Conservation (phyloP, 2,329 filamentous ascomycete species). For the Epichloe hybrida region DNA sequence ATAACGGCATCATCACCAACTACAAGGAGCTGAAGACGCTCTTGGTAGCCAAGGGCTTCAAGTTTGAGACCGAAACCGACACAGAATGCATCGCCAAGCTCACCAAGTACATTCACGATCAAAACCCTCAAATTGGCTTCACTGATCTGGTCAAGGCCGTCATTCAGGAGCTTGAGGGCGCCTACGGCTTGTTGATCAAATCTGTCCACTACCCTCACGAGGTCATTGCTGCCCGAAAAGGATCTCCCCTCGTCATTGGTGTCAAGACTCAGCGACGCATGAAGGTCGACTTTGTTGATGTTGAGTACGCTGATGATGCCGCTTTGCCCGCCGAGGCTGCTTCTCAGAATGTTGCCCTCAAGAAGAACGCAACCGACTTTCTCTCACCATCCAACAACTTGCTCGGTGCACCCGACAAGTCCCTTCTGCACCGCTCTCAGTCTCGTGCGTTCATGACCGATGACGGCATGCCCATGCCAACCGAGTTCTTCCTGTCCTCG, state of each 20-base stretch:
- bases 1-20: conserved; percentile 99
- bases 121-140: conserved; percentile 89
- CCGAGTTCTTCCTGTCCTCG: conserved; percentile 98
- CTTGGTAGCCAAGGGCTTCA: conserved; percentile 86
- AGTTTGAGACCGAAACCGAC: conserved; percentile 98
- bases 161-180: conserved; percentile 95
- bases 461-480: conserved; percentile 93
- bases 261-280: conserved; percentile 96
- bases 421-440: conserved; percentile 92
- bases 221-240: conserved; percentile 95
- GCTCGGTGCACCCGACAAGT: conserved; percentile 90
- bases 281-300: conserved; percentile 99
- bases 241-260: conserved; percentile 94
- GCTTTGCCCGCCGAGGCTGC: conserved; percentile 85
- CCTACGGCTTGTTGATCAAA: conserved; percentile 94
- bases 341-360: conserved; percentile 90
- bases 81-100: conserved; percentile 99
- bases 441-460: conserved; percentile 98
- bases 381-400: conserved; percentile 48
- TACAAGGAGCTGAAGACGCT: conserved; percentile 98
- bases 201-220: conserved; percentile 98
- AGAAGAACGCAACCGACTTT: conserved; percentile 65
- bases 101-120: conserved; percentile 93
- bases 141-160: conserved; percentile 94
- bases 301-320: conserved; percentile 83